Conservation (phyloP, 2,329 filamentous ascomycete genomes). For the Talaromyces sp. region DNA sequence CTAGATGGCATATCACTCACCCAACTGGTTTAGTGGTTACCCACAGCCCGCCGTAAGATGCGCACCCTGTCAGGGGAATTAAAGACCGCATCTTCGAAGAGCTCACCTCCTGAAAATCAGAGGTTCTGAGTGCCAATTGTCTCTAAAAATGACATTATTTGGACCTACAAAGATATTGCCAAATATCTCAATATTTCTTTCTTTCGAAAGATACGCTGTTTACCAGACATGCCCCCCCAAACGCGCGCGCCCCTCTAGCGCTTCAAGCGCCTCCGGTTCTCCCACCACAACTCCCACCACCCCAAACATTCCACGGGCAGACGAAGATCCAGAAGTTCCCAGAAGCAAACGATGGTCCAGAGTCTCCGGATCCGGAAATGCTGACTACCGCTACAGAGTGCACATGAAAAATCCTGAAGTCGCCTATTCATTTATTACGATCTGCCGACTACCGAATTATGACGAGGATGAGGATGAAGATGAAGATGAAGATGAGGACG, state of each 20-base stretch:
- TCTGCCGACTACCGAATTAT: conserved; percentile 22
- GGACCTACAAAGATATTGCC: background rate
- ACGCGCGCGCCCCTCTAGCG: background rate
- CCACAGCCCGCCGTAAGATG: background rate
- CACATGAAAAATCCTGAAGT: conserved; percentile 26
- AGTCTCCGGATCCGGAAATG: conserved; percentile 37
- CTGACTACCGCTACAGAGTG: conserved; percentile 29
- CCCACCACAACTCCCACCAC: background rate
- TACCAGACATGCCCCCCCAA: background rate
- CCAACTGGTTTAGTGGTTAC: background rate
- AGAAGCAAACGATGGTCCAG: conserved; percentile 28
- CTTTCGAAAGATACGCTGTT: background rate
- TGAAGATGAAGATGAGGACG: background rate
- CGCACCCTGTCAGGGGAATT: background rate
- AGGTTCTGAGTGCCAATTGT: no score
- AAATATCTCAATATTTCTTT: background rate
- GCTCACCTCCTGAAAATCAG: background rate
- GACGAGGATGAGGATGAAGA: background rate
- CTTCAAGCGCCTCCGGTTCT: background rate
- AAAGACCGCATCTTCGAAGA: background rate
- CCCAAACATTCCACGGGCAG: background rate
- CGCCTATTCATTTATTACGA: conserved; percentile 29
- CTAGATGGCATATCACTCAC: background rate
- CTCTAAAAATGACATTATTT: no score
- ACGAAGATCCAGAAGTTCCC: background rate